These are phyloP conservation scores for Eucalyptus marginata DNA, from an alignment of 345 rosid genomes.

Conservation along the genomic window DNA sequence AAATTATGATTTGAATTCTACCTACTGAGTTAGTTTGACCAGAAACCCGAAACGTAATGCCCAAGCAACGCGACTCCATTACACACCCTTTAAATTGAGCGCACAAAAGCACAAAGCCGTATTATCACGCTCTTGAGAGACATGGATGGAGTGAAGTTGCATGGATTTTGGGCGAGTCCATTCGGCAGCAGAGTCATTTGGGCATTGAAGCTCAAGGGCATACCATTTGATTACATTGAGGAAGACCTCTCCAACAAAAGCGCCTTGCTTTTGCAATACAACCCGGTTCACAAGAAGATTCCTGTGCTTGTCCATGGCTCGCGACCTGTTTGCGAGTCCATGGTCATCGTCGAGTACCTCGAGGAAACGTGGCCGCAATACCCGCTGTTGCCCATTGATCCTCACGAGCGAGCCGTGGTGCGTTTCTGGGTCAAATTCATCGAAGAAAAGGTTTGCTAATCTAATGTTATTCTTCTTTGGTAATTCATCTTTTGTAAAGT, in stretches of 20 bases:
- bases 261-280: constrained; percentile 1
- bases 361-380: constrained; percentile 17
- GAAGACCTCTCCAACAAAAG: constrained; percentile 18
- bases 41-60: background rate
- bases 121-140: background rate
- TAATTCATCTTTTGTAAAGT: background rate
- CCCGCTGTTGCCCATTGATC: constrained; percentile 12
- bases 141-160: constrained; percentile 8
- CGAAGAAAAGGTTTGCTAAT: constrained; percentile 15
- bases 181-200: constrained; percentile 7
- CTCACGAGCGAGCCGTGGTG: constrained; percentile 8
- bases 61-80: background rate
- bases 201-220: constrained; percentile 17
- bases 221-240: constrained; percentile 6
- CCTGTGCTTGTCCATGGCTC: constrained; percentile 21
- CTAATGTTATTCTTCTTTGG: background rate
- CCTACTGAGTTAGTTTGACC: background rate
- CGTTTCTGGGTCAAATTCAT: constrained; percentile 18
- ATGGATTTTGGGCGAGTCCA: constrained; percentile 13
- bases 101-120: background rate
- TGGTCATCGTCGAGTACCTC: constrained; percentile 12
- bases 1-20: background rate
- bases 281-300: constrained; percentile 16
- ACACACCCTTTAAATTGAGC: background rate
- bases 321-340: constrained; percentile 21